Evolutionary conservation across 768 basidiomycete species (phyloP).

Genomic region (Suillus subluteus): DNA sequence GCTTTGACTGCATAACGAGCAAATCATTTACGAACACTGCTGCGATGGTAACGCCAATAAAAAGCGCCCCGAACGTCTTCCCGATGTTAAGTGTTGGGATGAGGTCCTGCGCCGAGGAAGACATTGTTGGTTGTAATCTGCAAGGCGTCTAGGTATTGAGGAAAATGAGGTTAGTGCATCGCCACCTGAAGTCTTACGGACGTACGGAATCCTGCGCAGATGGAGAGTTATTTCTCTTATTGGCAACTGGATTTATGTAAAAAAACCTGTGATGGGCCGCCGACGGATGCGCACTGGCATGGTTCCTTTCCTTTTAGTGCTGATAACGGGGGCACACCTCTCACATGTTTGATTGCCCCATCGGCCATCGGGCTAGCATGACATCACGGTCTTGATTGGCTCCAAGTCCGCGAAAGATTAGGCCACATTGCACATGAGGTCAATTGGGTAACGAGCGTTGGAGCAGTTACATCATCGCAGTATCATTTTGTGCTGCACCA

Average conservation of each 20-base stretch:
- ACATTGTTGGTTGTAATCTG: neutral
- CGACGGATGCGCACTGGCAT: neutral
- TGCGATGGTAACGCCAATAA: neutral
- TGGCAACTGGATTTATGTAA: neutral
- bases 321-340: neutral
- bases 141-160: neutral
- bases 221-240: too few relatives aligned
- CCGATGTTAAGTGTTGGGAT: neutral
- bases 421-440: neutral
- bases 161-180: neutral
- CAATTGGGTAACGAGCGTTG: neutral
- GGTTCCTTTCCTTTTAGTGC: neutral
- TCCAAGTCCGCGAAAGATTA: neutral
- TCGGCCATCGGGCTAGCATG: neutral
- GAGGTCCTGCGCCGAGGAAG: neutral
- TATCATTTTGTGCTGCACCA: neutral
- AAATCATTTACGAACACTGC: neutral
- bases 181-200: neutral
- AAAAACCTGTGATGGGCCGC: neutral
- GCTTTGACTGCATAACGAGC: neutral
- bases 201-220: too few relatives aligned
- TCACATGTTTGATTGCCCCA: neutral
- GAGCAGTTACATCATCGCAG: neutral
- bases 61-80: constrained; percentile 4
- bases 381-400: neutral